Evolutionary conservation across 331 rosid genomes (phyloP).

Genomic region (Saraca asoca): DNA sequence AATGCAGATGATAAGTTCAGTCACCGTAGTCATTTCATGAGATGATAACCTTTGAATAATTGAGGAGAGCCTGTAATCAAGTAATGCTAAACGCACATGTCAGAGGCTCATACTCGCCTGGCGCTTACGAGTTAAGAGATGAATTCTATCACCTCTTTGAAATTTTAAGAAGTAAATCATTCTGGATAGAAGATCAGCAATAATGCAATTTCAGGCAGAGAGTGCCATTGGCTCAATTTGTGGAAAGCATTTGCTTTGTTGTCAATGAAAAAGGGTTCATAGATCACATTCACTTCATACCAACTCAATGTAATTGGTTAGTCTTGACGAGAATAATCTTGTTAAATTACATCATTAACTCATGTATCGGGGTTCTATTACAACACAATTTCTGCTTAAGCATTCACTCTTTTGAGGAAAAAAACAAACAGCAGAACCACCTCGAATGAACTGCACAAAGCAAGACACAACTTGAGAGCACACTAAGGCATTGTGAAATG

Average conservation of each 20-base stretch:
- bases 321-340: slow-evolving; percentile 20
- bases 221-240: too few species aligned
- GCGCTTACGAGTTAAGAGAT: too few species aligned
- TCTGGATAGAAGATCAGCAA: too few species aligned
- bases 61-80: too few species aligned
- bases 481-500: slow-evolving; percentile 44
- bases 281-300: slow-evolving; percentile 27
- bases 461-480: slow-evolving; percentile 44
- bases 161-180: too few species aligned
- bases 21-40: too few species aligned
- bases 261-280: slow-evolving; percentile 24
- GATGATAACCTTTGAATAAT: too few species aligned
- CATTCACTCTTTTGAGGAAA: slow-evolving; percentile 35
- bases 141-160: too few species aligned
- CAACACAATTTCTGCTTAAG: slow-evolving; percentile 31
- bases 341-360: slow-evolving; percentile 21
- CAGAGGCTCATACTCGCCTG: too few species aligned
- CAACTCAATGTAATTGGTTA: slow-evolving; percentile 32
- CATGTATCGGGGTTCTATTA: slow-evolving; percentile 26
- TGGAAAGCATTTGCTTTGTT: slow-evolving; percentile 15
- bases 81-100: too few species aligned
- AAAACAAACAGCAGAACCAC: slow-evolving; percentile 33
- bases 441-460: slow-evolving; percentile 44
- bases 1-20: too few species aligned
- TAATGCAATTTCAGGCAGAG: too few species aligned